Conservation (phyloP, 1,284 basidiomycete species). For the Stereum hirsutum region DNA sequence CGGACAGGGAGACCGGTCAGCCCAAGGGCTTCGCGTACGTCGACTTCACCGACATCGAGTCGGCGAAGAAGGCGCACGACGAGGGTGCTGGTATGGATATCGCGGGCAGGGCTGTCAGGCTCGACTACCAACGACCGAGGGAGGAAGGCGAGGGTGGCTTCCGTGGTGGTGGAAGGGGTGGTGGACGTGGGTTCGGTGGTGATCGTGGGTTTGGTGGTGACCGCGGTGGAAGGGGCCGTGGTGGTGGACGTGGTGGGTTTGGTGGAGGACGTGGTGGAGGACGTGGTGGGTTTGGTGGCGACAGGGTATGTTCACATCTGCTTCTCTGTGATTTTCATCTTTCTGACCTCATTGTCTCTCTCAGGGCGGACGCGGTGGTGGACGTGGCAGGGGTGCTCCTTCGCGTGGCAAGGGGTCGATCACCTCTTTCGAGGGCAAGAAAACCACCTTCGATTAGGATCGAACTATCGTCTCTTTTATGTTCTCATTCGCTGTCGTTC, state of each 20-base stretch:
- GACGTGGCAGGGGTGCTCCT: constrained; percentile 45
- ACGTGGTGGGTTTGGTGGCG: constrained; percentile 9
- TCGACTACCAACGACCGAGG: constrained; percentile 90
- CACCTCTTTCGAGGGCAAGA: constrained; percentile 68
- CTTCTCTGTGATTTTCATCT: not conserved
- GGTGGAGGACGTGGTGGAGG: constrained; percentile 25
- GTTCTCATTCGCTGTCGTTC: not conserved
- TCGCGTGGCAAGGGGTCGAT: constrained; percentile 80
- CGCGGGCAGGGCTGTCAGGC: constrained; percentile 73
- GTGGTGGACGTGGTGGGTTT: constrained; percentile 29
- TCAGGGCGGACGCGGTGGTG: constrained; percentile 24
- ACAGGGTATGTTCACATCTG: not conserved
- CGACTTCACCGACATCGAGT: constrained; percentile 79
- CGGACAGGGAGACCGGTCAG: constrained; percentile 84
- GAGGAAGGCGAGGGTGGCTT: constrained; percentile 48
- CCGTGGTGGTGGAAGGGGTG: constrained; percentile 32
- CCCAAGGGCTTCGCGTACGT: constrained; percentile 98
- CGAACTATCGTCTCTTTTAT: not conserved
- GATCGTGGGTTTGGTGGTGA: constrained; percentile 30
- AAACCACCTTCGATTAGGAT: constrained; percentile 60
- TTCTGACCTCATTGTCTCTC: not conserved
- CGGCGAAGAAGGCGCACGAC: constrained; percentile 78
- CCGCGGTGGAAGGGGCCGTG: constrained; percentile 30
- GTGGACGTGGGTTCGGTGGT: constrained; percentile 24
- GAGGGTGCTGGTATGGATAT: constrained; percentile 70